Evolutionary conservation across 2,329 filamentous ascomycete genomes (phyloP), one percentile per base, ranked within the genome.

Genomic region (Elsinoe necatrix): DNA sequence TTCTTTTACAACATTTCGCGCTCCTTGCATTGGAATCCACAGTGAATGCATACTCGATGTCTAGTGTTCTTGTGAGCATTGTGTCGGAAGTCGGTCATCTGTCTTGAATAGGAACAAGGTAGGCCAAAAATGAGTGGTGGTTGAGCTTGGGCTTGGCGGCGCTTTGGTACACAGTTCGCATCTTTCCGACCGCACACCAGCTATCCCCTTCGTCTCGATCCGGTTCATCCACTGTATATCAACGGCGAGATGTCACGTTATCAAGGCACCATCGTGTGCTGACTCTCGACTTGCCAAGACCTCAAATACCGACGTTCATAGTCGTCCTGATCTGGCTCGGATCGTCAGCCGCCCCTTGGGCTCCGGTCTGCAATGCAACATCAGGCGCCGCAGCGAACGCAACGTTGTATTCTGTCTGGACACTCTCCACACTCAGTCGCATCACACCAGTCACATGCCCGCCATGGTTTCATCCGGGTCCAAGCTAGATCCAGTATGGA

Each of bases 401-500:
- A 47, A 48, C 54, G 54, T 56, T 56, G 37, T 39, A 56, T 56
- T 27, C 23, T 25, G 14, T 21, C 41, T 37, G 16, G 48, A 34
- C 18, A 12, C 18, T 47, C 34, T 16, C 14, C 35, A 18, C 20
- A 18, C 52, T 34, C 29, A 14, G 11, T 11, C 31, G 23, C 41
- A 6, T 35, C 14, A 12, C 41, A n/a, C 25, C 23, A 6, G 25
- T 48, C 42, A 45, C 42, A 12, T 45, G 25, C 23, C 41, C 37
- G 27, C 41, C 42, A 45, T 45, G 39, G 54, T 48, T 21, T 56
- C 54, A 47, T 54, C 59, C 43, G 59, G 41, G 25, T 25, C 52
- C 65, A 71, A 70, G 61, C 66, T 77, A 58, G 74, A 77, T 68
- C 71, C 74, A 62, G 73, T 76, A 59, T 89, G 86, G 86, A 83